Base-by-base conservation (phyloP, 169 alveolate genomes). In the Plasmodium adleri region DNA sequence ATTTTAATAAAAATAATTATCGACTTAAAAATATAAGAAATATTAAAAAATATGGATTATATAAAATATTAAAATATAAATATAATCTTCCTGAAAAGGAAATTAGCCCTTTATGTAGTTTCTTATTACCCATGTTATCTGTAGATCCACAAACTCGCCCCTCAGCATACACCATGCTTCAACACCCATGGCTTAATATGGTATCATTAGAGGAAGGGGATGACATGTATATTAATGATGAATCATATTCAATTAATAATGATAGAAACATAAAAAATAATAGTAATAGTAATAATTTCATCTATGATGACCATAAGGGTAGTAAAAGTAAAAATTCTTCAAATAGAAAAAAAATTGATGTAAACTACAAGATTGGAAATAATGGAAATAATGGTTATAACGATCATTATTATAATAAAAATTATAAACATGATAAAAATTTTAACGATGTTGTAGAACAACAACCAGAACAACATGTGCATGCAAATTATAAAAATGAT, bases 171-270 rank as follows among this genome's bases (percentile, higher is more conserved):
- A 92, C 93, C 89, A 93, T 97, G 97, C 94, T 97, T 1, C 89
- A 85, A 43, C 98, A 96, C 88, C 97, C 97, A 54, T 98, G 99
- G 99, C 96, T 98, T 52, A 92, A 78, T 52, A 78, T 78, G 89
- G 74, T 78, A 17, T 75, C 17, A 4, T 12, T 59, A 71, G 80
- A 71, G 59, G 89, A 78, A 26, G 88, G 63, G 12, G 89, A 78
- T 26, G 71, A 75, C n/a, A 66, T 52, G 28, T 43, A 78, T 24
- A 22, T 49, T 6, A 63, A 78, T 17, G 39, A 78, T 78, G 67
- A 59, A 9, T 78, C 89, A 12, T 64, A 49, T 47, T 78, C 89
- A 22, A 12, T 78, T 70, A 78, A 78, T 59, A 78, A 59, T 56
- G 47, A 39, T 39, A 67, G 28, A n/a, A 64, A 59, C 17, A 17